Evolutionary conservation across 2,329 filamentous ascomycete species (phyloP).

Genomic region (Venturia pyrina): DNA sequence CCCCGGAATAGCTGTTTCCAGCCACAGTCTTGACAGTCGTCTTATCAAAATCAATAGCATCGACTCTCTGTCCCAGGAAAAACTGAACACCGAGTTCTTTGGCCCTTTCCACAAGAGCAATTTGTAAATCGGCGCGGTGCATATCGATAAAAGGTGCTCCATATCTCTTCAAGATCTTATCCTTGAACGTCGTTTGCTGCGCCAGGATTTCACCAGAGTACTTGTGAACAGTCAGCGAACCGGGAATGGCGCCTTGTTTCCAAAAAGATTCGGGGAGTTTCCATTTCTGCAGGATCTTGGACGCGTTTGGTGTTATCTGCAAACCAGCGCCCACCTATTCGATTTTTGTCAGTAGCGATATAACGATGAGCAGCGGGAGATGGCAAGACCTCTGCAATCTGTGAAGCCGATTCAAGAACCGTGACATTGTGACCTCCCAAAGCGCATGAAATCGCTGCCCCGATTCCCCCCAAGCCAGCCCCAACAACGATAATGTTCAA

Average conservation of each 20-base stretch:
- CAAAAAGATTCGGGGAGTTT: slow-evolving; percentile 8
- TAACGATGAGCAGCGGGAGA: not conserved
- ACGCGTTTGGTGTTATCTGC: slow-evolving; percentile 39
- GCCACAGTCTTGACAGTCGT: slow-evolving; percentile 31
- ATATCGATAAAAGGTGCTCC: slow-evolving; percentile 44
- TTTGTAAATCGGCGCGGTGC: slow-evolving; percentile 44
- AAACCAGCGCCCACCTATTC: slow-evolving; percentile 38
- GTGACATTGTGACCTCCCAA: slow-evolving; percentile 38
- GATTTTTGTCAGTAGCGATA: not conserved
- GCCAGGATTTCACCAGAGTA: slow-evolving; percentile 42
- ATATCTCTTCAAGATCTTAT: slow-evolving; percentile 39
- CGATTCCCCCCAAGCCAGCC: slow-evolving; percentile 47
- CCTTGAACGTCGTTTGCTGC: slow-evolving; percentile 41
- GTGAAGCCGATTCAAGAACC: slow-evolving; percentile 37
- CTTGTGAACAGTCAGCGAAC: slow-evolving; percentile 40
- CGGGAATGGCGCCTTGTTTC: slow-evolving; percentile 30
- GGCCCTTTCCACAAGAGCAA: slow-evolving; percentile 37
- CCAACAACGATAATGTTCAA: slow-evolving; percentile 41
- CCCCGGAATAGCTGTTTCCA: slow-evolving; percentile 35
- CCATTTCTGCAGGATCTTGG: slow-evolving; percentile 29
- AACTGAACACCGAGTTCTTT: slow-evolving; percentile 38
- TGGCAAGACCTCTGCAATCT: slow-evolving; percentile 32
- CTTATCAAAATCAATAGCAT: slow-evolving; percentile 28
- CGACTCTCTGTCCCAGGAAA: slow-evolving; percentile 35
- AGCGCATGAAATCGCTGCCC: slow-evolving; percentile 37